These are phyloP conservation scores for Oryza glaberrima DNA, from an alignment of 176 grass and related monocot species.

Conservation along the genomic window DNA sequence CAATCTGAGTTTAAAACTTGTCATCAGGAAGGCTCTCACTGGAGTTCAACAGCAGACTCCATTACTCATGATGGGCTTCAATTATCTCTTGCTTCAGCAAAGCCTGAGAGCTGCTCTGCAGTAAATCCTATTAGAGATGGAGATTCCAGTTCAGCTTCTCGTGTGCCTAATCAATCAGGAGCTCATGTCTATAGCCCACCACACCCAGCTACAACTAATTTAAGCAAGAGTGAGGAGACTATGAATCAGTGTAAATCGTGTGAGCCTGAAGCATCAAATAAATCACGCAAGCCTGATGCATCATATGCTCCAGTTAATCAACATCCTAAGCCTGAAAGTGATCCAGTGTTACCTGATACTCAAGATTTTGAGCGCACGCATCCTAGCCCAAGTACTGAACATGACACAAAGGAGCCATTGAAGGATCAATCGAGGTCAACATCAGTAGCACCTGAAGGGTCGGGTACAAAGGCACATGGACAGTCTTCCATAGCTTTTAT, in stretches of 20 bases:
- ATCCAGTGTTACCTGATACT: constrained; percentile 18
- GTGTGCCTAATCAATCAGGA: constrained; percentile 34
- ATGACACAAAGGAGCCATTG: constrained; percentile 36
- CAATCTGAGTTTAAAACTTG: constrained; percentile 12
- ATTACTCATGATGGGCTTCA: constrained; percentile 35
- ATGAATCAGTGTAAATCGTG: constrained; percentile 39
- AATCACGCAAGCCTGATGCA: constrained; percentile 31
- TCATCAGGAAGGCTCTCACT: constrained; percentile 33
- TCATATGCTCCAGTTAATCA: constrained; percentile 30
- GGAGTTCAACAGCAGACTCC: constrained; percentile 32
- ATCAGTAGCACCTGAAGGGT: constrained; percentile 49
- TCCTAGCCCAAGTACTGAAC: constrained; percentile 61
- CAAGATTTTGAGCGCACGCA: constrained; percentile 50
- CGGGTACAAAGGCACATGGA: constrained; percentile 40
- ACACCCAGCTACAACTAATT: constrained; percentile 28
- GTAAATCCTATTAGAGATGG: constrained; percentile 43
- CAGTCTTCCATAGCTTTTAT: constrained; percentile 39
- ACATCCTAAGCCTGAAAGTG: constrained; percentile 23
- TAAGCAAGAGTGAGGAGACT: constrained; percentile 32
- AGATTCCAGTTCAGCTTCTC: constrained; percentile 47
- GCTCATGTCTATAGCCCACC: constrained; percentile 18
- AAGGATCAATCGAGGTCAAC: constrained; percentile 34
- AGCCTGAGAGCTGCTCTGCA: constrained; percentile 36
- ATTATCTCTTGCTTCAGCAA: constrained; percentile 39
- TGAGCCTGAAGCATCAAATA: constrained; percentile 35